Evolutionary conservation across 305 asterid species (phyloP).

Genomic region (Solanum hybrid): DNA sequence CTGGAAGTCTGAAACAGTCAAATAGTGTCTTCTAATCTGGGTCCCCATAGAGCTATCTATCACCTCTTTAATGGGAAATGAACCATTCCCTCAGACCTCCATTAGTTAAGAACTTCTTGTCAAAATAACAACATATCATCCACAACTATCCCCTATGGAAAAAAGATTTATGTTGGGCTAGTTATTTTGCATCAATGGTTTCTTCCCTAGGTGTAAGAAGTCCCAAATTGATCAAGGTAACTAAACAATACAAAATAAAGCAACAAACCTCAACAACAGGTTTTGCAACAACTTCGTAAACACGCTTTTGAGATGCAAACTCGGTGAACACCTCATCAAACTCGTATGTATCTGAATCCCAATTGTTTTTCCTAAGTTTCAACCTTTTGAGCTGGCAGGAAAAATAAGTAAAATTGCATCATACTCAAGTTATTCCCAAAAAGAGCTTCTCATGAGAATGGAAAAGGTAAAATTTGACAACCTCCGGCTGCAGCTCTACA

Average conservation of each 20-base stretch:
- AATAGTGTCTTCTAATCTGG: neutral
- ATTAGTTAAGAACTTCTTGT: neutral
- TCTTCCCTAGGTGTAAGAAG: neutral
- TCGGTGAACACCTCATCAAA: conserved; percentile 95
- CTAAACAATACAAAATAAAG: conserved; percentile 2
- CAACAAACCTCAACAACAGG: conserved; percentile 94
- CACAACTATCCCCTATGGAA: neutral
- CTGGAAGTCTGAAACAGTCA: neutral
- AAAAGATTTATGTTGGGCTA: neutral
- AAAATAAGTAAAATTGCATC: neutral
- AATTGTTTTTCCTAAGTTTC: conserved; percentile 89
- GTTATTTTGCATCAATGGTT: neutral
- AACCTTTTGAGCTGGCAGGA: conserved; percentile 63
- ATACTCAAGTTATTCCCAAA: neutral
- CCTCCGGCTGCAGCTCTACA: conserved; percentile 98
- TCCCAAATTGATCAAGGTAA: neutral
- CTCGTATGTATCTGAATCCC: conserved; percentile 97
- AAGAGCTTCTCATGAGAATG: neutral
- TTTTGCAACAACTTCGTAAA: conserved; percentile 97
- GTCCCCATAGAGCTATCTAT: neutral
- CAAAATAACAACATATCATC: neutral
- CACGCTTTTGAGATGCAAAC: conserved; percentile 93
- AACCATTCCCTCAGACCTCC: neutral
- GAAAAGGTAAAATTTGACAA: conserved; percentile 12
- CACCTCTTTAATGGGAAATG: neutral